phyloP scores from a whole-genome alignment of 73 alveolate species.

The Blepharisma japonicum region DNA sequence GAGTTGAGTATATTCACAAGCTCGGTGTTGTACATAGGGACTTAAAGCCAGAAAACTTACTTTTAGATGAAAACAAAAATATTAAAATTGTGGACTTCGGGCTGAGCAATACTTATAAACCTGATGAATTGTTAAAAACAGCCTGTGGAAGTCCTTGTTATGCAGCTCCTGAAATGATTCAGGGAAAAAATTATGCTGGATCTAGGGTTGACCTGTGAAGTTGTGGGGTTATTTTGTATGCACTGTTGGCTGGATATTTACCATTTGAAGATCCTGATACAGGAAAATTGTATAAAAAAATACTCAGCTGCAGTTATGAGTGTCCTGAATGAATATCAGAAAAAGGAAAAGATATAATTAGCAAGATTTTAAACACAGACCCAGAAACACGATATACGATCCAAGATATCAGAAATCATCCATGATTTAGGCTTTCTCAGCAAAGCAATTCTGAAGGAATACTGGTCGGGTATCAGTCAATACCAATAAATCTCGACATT shows the following conservation, averaged over 20 bases:
- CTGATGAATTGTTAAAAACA: slow-evolving; percentile 64
- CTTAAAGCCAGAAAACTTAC: slow-evolving; percentile 95
- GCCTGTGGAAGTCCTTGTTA: slow-evolving; percentile 99
- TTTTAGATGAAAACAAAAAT: slow-evolving; percentile 76
- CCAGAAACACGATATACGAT: slow-evolving; percentile 81
- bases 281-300: slow-evolving; percentile 71
- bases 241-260: slow-evolving; percentile 94
- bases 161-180: slow-evolving; percentile 99
- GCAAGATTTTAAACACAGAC: slow-evolving; percentile 77
- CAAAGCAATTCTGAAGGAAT: slow-evolving; percentile 41
- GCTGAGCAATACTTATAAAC: slow-evolving; percentile 41
- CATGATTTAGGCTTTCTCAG: slow-evolving; percentile 75
- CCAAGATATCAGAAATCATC: slow-evolving; percentile 81
- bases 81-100: slow-evolving; percentile 93
- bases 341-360: slow-evolving; percentile 72
- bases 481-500: slow-evolving; percentile 40
- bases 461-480: slow-evolving; percentile 51
- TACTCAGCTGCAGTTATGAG: slow-evolving; percentile 64
- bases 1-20: slow-evolving; percentile 79
- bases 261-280: slow-evolving; percentile 96
- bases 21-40: slow-evolving; percentile 83
- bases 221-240: slow-evolving; percentile 93
- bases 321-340: slow-evolving; percentile 61
- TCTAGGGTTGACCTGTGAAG: slow-evolving; percentile 92
- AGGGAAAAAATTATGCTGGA: slow-evolving; percentile 88